Evolutionary conservation across 768 basidiomycete species (phyloP), one percentile per base, ranked within the genome.

Genomic region (Lactarius quietus): DNA sequence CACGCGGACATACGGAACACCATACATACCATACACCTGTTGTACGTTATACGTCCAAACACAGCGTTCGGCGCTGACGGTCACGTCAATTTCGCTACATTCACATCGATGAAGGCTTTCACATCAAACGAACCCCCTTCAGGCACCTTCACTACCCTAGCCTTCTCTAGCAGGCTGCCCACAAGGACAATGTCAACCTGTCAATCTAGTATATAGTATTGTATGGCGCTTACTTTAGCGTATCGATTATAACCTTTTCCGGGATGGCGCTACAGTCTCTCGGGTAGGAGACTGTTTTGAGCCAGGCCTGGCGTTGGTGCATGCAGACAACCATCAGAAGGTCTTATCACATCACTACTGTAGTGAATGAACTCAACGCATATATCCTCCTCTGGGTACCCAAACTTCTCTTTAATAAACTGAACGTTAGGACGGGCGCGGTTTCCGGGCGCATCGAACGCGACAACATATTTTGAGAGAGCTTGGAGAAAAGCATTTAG

Each of bases 351-450:
- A 33, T 23, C n/a, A 52, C 53, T 15, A n/a, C n/a, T n/a, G n/a
- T n/a, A n/a, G 8, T 33, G 18, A 36, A 65, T 26, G 35, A 36
- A 64, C 56, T 56, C 55, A 43, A 88, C 93, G 78, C 86, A 79
- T 69, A 98, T 87, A 74, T 98, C 96, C 64, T 86, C 83, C 62
- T 88, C 84, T 3, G 84, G 81, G 72, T 98, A 96, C 0, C 89
- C 90, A 70, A 96, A 97, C 58, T 83, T 86, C 14, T 80, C 76
- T 72, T 83, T 82, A 71, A 98, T 90, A 73, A 91, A 97, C 35
- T 85, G 83, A 33, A 92, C 81, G 72, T 90, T 85, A 41, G 78
- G 78, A 3, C 80, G 80, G 2, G 78, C 80, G 18, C 89, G 83
- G 15, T 80, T 80, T 53, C 86, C 85, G 3, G 76, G 68, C 0